A percentile compares a stretch with the other conserved stretches of the same genome.
Evolutionary conservation across 805 yeast genomes (phyloP).

Genomic region (Scheffersomyces ergatensis): DNA sequence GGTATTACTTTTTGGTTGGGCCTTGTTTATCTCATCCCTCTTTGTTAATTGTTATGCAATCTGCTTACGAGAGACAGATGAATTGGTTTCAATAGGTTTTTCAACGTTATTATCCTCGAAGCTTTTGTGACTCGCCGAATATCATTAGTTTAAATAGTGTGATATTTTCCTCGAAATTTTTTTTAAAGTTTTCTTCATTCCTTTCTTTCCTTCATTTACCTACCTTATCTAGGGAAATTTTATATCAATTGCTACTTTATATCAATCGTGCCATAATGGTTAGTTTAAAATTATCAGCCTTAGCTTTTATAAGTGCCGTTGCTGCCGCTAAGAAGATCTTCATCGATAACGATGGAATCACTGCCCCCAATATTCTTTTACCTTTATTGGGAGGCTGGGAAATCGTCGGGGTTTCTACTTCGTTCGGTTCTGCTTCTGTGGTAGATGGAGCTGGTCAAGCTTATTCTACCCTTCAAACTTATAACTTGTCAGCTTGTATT

Average conservation of each 20-base stretch:
- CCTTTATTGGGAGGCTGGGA: slow-evolving; percentile 39
- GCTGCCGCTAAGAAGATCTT: slow-evolving; percentile 23
- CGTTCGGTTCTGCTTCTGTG: slow-evolving; percentile 36
- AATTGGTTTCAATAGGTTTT: too few species aligned
- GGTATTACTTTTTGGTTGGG: too few species aligned
- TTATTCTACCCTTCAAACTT: slow-evolving; percentile 22
- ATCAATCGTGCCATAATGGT: background rate
- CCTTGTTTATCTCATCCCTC: too few species aligned
- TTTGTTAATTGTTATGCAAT: too few species aligned
- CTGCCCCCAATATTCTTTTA: slow-evolving; percentile 33
- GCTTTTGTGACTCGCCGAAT: background rate
- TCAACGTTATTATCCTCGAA: too few species aligned
- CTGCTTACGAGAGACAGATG: too few species aligned
- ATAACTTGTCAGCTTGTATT: slow-evolving; percentile 34
- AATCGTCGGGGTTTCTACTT: slow-evolving; percentile 36
- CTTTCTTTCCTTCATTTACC: too few species aligned
- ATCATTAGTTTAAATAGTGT: background rate
- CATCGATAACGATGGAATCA: slow-evolving; percentile 42
- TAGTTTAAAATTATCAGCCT: background rate
- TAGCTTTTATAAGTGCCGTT: slow-evolving; percentile 7
- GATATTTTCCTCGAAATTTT: background rate
- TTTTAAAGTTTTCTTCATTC: too few species aligned
- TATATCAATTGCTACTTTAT: too few species aligned
- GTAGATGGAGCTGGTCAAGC: slow-evolving; percentile 39
- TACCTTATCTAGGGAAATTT: too few species aligned